phyloP scores from a whole-genome alignment of 2,329 filamentous ascomycete species.

The Penicillium sp. region DNA sequence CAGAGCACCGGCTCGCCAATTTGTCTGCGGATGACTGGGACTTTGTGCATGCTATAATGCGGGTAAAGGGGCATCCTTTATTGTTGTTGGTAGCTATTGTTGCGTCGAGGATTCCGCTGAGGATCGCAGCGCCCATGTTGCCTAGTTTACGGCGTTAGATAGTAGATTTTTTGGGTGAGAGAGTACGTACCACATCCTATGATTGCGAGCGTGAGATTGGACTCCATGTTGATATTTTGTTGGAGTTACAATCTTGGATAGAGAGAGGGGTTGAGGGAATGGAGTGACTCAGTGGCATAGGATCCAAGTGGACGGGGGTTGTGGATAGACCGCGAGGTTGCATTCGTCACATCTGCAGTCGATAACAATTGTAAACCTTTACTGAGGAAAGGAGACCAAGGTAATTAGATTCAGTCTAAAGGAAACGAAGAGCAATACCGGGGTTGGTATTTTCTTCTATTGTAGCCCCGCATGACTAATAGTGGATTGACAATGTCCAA shows the following conservation, averaged over 20 bases:
- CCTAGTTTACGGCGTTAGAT: constrained; percentile 26
- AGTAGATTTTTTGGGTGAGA: neutral
- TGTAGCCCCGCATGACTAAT: no score
- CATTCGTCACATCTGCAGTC: neutral
- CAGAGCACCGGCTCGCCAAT: constrained; percentile 34
- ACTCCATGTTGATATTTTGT: constrained; percentile 5
- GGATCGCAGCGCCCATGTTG: constrained; percentile 45
- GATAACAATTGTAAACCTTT: neutral
- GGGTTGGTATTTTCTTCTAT: no score
- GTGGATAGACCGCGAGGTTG: neutral
- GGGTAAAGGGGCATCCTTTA: constrained; percentile 6
- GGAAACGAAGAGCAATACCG: no score
- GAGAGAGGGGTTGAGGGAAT: neutral
- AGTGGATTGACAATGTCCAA: no score
- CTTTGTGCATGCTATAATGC: constrained; percentile 49
- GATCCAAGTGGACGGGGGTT: neutral
- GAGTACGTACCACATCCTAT: constrained; percentile 23
- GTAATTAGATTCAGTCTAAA: no score
- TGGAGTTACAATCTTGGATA: neutral
- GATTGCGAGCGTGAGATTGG: constrained; percentile 21
- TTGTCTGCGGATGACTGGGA: constrained; percentile 40
- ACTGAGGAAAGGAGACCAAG: no score
- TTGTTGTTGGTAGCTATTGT: constrained; percentile 22
- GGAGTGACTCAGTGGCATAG: neutral
- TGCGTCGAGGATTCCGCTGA: constrained; percentile 38